Percentiles rank a stretch among this genome's conserved stretches.
Conservation (phyloP, 1,284 basidiomycete species). For the Puccinia brachypodii region DNA sequence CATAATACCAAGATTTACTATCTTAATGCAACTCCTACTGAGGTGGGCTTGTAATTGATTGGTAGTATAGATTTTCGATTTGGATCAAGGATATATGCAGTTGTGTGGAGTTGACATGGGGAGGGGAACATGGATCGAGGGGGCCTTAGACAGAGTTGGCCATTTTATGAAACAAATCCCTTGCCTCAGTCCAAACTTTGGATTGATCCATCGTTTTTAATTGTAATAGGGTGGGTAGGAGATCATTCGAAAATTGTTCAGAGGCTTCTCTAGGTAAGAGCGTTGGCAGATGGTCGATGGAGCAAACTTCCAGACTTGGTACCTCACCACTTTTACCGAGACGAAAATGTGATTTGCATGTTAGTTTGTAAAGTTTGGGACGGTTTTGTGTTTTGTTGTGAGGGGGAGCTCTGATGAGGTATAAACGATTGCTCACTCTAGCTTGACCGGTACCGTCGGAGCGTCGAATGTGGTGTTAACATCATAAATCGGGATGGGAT, state of each 20-base stretch:
- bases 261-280: constrained; percentile 92
- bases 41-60: too few species aligned
- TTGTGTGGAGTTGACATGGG: neutral
- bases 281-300: constrained; percentile 97
- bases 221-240: constrained; percentile 80
- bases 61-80: too few species aligned
- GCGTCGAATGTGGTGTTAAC: constrained; percentile 94
- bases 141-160: constrained; percentile 16
- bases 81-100: neutral
- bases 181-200: constrained; percentile 41
- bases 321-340: constrained; percentile 59
- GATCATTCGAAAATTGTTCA: constrained; percentile 89
- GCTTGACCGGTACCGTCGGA: constrained; percentile 82
- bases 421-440: constrained; percentile 9
- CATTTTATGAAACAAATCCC: constrained; percentile 39
- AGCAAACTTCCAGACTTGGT: constrained; percentile 77
- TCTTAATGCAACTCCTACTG: too few species aligned
- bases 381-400: neutral
- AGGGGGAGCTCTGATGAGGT: neutral
- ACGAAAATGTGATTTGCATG: constrained; percentile 55
- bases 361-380: neutral
- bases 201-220: constrained; percentile 58
- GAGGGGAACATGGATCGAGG: neutral
- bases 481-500: constrained; percentile 92
- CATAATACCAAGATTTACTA: too few species aligned